Percentiles rank a stretch among this genome's conserved stretches.
Evolutionary conservation across 441 rosid species (phyloP).

Genomic region (California macrophylla): DNA sequence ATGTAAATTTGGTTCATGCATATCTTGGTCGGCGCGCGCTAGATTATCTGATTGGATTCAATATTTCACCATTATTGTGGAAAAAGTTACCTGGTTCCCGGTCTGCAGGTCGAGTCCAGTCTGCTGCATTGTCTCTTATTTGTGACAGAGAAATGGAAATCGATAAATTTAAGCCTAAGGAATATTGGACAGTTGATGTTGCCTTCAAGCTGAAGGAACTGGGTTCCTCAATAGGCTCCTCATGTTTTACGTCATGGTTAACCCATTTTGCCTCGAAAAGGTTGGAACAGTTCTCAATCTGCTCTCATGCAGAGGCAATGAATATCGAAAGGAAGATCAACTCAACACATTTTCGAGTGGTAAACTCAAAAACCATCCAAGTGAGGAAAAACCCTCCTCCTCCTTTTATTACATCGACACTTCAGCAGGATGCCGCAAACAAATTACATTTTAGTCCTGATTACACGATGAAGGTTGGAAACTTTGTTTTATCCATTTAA

Average conservation of each 20-base stretch:
- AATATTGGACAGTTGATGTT: constrained; percentile 67
- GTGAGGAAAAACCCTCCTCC: constrained; percentile 69
- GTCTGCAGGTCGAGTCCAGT: constrained; percentile 96
- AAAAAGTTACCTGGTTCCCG: constrained; percentile 94
- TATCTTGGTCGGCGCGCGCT: constrained; percentile 96
- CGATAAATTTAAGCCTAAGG: constrained; percentile 74
- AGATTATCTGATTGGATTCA: constrained; percentile 92
- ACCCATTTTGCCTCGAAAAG: constrained; percentile 56
- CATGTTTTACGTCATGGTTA: constrained; percentile 48
- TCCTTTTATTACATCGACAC: constrained; percentile 95
- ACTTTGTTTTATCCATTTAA: constrained; percentile 10
- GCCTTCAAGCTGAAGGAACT: constrained; percentile 32
- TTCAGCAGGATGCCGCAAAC: constrained; percentile 98
- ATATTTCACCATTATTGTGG: constrained; percentile 90
- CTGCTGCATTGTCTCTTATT: constrained; percentile 86
- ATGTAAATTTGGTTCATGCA: constrained; percentile 78
- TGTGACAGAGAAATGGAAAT: constrained; percentile 91
- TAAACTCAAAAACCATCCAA: constrained; percentile 44
- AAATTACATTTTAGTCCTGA: constrained; percentile 63
- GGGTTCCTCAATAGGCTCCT: constrained; percentile 20
- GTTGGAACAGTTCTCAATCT: constrained; percentile 66
- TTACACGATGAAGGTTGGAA: constrained; percentile 73
- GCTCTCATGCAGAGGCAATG: constrained; percentile 46
- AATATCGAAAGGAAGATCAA: constrained; percentile 48
- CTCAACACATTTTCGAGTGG: constrained; percentile 43